Base-by-base conservation (phyloP, 2,329 filamentous ascomycete genomes). In the Xylaria hypoxylon region DNA sequence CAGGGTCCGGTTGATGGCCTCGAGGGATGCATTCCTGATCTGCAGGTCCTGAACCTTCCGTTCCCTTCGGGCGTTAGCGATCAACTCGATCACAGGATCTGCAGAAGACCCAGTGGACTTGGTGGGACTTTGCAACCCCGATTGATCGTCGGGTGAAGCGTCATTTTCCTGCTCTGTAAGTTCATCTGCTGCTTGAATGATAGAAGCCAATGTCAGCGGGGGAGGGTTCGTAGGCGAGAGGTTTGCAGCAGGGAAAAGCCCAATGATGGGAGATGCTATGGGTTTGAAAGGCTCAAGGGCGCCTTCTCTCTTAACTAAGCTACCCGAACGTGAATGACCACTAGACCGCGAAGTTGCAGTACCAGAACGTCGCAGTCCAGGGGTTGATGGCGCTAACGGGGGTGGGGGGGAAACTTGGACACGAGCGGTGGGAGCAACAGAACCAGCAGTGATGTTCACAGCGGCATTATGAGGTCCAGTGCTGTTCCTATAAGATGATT, bases 31-130 rank as follows among this genome's bases (percentile, higher is more conserved):
- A 75, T 99, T 99, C 62, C 92, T 97, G 70, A 99, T 99, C 77
- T 99, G 93, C 5, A 99, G 83, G 77, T 99, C 96, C 71, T 98
- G 87, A 0, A 99, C 94, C 81, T 98, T 99, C 68, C 96, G 89
- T 79, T 98, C 96, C 40, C 93, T 88, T 33, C 96, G 88, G 15
- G 96, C 96, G 76, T 93, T 96, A n/a, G 91, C 87, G 11, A 96
- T 93, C 6, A 93, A 84, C 67, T 96, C 94, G 68, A 88, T 92
- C 68, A 91, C 82, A 7, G 88, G 84, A 62, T 90, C 88, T 17
- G 86, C 86, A 10, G 86, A 79, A 13, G 84, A 82, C 72, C 80
- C 81, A 33, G 77, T 82, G 53, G 83, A 84, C 77, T 86, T 92
- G 19, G 85, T 84, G 4, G 90, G 87, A 70, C 88, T 90, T 55